These are phyloP conservation scores for Epipyxis sp. DNA, from an alignment of 108 stramenopile genomes.

Conservation along the genomic window DNA sequence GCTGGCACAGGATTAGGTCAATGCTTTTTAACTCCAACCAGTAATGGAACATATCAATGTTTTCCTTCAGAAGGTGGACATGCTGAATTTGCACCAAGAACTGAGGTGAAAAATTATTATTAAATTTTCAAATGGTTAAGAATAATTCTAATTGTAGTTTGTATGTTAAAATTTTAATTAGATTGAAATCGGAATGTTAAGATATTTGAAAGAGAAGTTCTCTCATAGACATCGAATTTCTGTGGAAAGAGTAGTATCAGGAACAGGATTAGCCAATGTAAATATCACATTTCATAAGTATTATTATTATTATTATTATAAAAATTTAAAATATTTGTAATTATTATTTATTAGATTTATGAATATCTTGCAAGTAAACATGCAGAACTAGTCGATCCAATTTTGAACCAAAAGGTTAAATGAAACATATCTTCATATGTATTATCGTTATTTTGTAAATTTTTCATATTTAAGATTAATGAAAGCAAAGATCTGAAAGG, in stretches of 20 bases:
- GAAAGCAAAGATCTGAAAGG: slow-evolving; percentile 50
- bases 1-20: slow-evolving; percentile 95
- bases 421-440: no score
- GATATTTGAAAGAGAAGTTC: slow-evolving; percentile 68
- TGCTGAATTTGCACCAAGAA: slow-evolving; percentile 80
- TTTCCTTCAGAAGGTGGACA: slow-evolving; percentile 95
- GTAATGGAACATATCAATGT: slow-evolving; percentile 66
- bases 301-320: no score
- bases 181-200: slow-evolving; percentile 42
- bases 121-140: not conserved
- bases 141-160: not conserved
- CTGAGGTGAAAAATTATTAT: slow-evolving; percentile 65
- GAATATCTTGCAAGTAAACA: slow-evolving; percentile 82
- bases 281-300: slow-evolving; percentile 35
- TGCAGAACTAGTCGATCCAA: slow-evolving; percentile 63
- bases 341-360: slow-evolving; percentile 39
- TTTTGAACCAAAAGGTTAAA: slow-evolving; percentile 58
- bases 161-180: not conserved
- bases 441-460: no score
- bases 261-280: slow-evolving; percentile 84
- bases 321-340: no score
- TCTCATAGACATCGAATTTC: slow-evolving; percentile 67
- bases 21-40: slow-evolving; percentile 69
- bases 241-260: slow-evolving; percentile 88
- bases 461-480: no score